These are phyloP conservation scores for Talaromyces atroroseus DNA, from an alignment of 2,329 filamentous ascomycete species.

Conservation along the genomic window DNA sequence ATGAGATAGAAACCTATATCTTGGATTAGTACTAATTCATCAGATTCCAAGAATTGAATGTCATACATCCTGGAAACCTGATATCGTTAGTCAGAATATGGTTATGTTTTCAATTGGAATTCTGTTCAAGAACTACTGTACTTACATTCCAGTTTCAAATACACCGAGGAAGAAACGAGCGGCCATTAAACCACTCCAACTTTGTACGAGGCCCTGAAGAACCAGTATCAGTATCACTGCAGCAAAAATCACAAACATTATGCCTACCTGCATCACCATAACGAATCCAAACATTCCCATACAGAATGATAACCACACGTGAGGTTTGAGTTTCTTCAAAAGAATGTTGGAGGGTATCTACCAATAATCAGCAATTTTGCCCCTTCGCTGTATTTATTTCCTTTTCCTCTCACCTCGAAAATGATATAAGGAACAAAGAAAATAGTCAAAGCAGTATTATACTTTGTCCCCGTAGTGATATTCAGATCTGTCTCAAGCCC, in stretches of 20 bases:
- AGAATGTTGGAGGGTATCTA: slow-evolving; percentile 66
- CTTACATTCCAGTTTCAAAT: slow-evolving; percentile 63
- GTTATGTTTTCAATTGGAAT: background rate
- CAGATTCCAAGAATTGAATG: background rate
- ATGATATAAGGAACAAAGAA: slow-evolving; percentile 76
- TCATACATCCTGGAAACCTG: slow-evolving; percentile 55
- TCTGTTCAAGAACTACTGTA: background rate
- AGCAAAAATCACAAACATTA: background rate
- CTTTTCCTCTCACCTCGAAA: slow-evolving; percentile 24
- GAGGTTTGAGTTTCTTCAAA: slow-evolving; percentile 61
- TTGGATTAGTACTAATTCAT: background rate
- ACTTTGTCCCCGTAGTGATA: slow-evolving; percentile 51
- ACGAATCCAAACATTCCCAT: slow-evolving; percentile 80
- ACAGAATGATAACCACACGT: slow-evolving; percentile 70
- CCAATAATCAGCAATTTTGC: slow-evolving; percentile 57
- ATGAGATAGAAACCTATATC: slow-evolving; percentile 55
- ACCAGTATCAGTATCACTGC: background rate
- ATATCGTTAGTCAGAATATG: background rate
- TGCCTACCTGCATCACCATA: slow-evolving; percentile 44
- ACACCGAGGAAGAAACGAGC: slow-evolving; percentile 83
- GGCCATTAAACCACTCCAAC: slow-evolving; percentile 68
- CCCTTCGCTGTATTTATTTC: background rate
- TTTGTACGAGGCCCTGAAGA: slow-evolving; percentile 70
- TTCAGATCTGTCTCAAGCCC: slow-evolving; percentile 58
- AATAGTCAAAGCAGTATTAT: slow-evolving; percentile 71